Percentiles rank a stretch among this genome's conserved stretches.
phyloP scores from a whole-genome alignment of 2,329 filamentous ascomycete genomes.

The Aspergillus texensis region DNA sequence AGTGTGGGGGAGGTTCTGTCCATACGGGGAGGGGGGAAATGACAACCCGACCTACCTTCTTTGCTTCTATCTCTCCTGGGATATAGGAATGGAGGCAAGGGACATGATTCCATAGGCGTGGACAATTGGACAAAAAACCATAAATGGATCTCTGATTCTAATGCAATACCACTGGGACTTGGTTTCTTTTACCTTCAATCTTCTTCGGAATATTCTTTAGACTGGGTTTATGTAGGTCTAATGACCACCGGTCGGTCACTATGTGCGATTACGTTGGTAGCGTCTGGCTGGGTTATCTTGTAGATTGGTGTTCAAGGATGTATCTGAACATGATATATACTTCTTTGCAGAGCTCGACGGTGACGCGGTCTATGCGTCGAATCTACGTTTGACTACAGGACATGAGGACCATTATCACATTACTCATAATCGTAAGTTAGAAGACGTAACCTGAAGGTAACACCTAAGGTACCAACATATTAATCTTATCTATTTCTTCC shows the following conservation, averaged over 20 bases:
- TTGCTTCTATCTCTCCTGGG: conserved; percentile 4
- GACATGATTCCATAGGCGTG: conserved; percentile 11
- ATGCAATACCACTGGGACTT: conserved; percentile 22
- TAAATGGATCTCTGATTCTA: conserved; percentile 19
- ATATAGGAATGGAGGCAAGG: conserved; percentile 5
- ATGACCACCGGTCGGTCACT: background rate
- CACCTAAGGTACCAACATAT: background rate
- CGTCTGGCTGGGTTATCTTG: background rate
- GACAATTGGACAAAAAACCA: conserved; percentile 14
- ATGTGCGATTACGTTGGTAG: background rate
- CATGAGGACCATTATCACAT: background rate
- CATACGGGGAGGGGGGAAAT: conserved; percentile 6
- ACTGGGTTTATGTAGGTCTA: background rate
- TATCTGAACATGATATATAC: background rate
- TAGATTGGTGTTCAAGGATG: background rate
- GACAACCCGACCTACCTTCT: conserved; percentile 1
- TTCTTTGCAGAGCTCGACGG: background rate
- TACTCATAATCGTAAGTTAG: background rate
- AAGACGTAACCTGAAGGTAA: background rate
- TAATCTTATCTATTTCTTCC: conserved; percentile 62
- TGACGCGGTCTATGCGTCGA: background rate
- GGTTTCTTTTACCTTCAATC: conserved; percentile 5
- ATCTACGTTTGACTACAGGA: background rate
- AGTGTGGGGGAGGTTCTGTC: conserved; percentile 12
- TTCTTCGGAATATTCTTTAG: background rate